A percentile compares a stretch with the other conserved stretches of the same genome.
phyloP scores from a whole-genome alignment of 2,329 filamentous ascomycete genomes.

The Dactylellina drechsleri region DNA sequence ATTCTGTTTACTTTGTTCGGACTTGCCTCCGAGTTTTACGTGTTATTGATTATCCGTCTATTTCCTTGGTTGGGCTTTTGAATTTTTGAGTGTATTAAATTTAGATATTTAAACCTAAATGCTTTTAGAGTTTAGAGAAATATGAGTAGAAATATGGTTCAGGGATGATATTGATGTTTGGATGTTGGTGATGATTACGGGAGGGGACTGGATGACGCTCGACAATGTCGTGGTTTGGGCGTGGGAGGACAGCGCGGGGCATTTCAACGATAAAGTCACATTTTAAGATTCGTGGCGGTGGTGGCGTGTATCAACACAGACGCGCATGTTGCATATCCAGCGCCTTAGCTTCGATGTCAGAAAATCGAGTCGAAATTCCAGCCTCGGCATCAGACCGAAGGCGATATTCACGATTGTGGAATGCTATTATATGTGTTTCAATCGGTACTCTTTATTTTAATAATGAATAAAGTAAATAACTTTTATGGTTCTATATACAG shows the following conservation, averaged over 20 bases:
- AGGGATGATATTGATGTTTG: neutral
- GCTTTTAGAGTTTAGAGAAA: neutral
- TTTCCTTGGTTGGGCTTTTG: neutral
- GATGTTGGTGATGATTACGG: neutral
- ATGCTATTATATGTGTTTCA: too few species aligned
- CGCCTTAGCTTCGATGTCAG: too few species aligned
- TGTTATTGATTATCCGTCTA: neutral
- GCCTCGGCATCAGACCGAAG: too few species aligned
- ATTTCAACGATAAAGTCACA: neutral
- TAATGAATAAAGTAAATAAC: too few species aligned
- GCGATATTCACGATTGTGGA: too few species aligned
- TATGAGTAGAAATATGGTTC: neutral
- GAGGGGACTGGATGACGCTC: slow-evolving; percentile 26
- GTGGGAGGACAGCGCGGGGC: slow-evolving; percentile 5
- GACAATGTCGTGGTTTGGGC: slow-evolving; percentile 16
- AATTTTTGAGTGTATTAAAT: neutral
- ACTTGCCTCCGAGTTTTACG: too few species aligned
- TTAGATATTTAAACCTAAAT: too few species aligned
- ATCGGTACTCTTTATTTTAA: too few species aligned
- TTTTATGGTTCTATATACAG: neutral
- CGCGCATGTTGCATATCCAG: too few species aligned
- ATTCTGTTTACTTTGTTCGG: neutral
- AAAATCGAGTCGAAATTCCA: too few species aligned
- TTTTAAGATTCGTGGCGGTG: neutral
- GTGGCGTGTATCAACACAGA: neutral